A percentile compares a stretch with the other conserved stretches of the same genome.
Evolutionary conservation across 2,329 filamentous ascomycete genomes (phyloP).

Genomic region (Elsinoe arachidis): DNA sequence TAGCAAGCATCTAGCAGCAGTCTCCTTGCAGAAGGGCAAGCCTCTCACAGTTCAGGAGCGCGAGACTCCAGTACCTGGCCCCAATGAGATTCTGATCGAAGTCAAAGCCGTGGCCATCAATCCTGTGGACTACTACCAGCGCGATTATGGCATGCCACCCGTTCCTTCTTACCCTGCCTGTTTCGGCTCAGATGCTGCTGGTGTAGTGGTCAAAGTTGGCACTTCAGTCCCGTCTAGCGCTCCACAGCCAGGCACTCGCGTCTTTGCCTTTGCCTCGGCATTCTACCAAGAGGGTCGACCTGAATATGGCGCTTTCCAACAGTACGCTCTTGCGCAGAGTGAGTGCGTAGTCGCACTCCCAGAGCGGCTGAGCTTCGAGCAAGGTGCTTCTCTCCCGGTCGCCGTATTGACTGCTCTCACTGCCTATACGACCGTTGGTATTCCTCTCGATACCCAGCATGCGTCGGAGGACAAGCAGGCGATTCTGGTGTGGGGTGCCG

Average conservation of each 20-base stretch:
- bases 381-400: constrained; percentile 23
- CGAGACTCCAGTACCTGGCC: neutral
- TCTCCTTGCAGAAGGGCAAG: neutral
- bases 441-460: constrained; percentile 21
- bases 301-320: neutral
- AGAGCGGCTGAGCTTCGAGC: constrained; percentile 21
- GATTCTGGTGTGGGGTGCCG: constrained; percentile 38
- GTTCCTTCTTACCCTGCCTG: constrained; percentile 33
- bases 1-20: neutral
- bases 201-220: neutral
- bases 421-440: constrained; percentile 22
- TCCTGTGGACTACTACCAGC: constrained; percentile 38
- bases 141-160: constrained; percentile 35
- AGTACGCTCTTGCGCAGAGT: constrained; percentile 15
- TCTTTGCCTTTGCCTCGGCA: neutral
- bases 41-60: neutral
- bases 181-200: constrained; percentile 25
- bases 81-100: constrained; percentile 38
- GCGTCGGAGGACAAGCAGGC: constrained; percentile 21
- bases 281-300: neutral
- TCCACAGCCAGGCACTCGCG: neutral
- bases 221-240: neutral
- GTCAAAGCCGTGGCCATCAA: constrained; percentile 44
- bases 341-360: constrained; percentile 23
- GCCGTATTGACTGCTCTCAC: constrained; percentile 13